Evolutionary conservation across 164 flowering plant genomes (phyloP), one percentile per base, ranked within the genome.

Genomic region (Buxus sempervirens): DNA sequence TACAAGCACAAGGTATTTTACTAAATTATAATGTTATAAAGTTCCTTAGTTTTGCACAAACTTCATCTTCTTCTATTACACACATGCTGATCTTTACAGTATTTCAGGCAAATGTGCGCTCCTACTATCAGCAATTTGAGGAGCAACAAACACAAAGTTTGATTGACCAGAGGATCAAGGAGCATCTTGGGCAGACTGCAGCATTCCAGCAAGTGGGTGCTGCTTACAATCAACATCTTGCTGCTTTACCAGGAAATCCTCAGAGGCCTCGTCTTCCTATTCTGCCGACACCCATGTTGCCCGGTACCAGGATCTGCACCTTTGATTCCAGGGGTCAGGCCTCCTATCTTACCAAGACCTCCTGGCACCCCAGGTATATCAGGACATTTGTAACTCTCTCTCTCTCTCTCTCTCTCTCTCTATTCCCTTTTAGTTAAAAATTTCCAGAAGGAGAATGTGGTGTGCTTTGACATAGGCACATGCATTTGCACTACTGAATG

Each of bases 1-100:
- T 93, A 96, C 84, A 96, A 96, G 54, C 99, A 96, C 81, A 96
- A 96, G 99, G 98, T 95, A 81, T 54, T 67, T 4, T 61, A 32
- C 38, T 64, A 26, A 38, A 20, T 22, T 6, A n/a, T n/a, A 14
- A 62, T 12, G 36, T 26, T 45, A 45, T 10, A 4, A 5, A 18
- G 24, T 22, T 18, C 14, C 8, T 36, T 55, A n/a, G 26, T 23
- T 45, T 23, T 28, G 14, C 62, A 12, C 56, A 13, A 16, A 48
- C 28, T 12, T 7, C 12, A 24, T 27, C 41, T 0, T 53, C 62
- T 58, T 42, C 57, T 12, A 0, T 59, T 70, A 36, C 26, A 23
- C n/a, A 58, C 41, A 42, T 18, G 38, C 41, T 71, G 57, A 64
- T 64, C 18, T 18, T 12, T 65, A 36, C 28, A 18, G 25, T 14